A percentile compares a stretch with the other conserved stretches of the same genome.
Evolutionary conservation across 2,329 filamentous ascomycete species (phyloP).

Genomic region (Neodidymelliopsis sp.): DNA sequence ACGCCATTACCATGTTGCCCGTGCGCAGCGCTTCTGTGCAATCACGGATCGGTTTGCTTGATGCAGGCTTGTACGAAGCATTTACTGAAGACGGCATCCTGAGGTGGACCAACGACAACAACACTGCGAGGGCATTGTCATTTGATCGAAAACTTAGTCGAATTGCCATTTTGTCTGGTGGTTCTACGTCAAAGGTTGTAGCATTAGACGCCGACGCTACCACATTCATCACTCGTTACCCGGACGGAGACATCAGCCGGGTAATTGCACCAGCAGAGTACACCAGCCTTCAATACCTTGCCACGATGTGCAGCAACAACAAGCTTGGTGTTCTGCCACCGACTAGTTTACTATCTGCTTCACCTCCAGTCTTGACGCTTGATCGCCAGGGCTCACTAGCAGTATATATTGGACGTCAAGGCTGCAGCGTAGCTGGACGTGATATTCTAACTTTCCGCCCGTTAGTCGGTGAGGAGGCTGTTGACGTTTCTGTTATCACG

Average conservation of each 20-base stretch:
- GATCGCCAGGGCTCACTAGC: conserved; percentile 44
- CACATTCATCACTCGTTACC: conserved; percentile 19
- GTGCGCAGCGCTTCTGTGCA: conserved; percentile 31
- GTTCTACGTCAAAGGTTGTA: conserved; percentile 25
- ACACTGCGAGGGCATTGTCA: not conserved
- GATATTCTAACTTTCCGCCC: conserved; percentile 48
- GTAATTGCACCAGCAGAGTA: conserved; percentile 30
- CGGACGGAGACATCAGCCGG: conserved; percentile 18
- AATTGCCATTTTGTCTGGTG: conserved; percentile 30
- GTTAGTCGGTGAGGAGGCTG: conserved; percentile 34
- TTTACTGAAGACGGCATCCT: conserved; percentile 30
- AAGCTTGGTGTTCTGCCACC: conserved; percentile 42
- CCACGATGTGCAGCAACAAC: conserved; percentile 41
- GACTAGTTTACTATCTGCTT: conserved; percentile 33
- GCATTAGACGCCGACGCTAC: conserved; percentile 29
- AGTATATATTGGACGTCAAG: conserved; percentile 47
- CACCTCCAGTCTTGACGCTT: conserved; percentile 45
- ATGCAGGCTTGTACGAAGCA: conserved; percentile 36
- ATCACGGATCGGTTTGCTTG: conserved; percentile 37
- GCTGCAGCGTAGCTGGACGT: conserved; percentile 40
- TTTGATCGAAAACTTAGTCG: conserved; percentile 21
- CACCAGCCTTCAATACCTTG: conserved; percentile 36
- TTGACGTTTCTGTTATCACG: conserved; percentile 47
- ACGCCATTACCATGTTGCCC: conserved; percentile 38
- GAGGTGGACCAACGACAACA: conserved; percentile 18